phyloP scores from a whole-genome alignment of 768 basidiomycete species.

The Mycena rosella region DNA sequence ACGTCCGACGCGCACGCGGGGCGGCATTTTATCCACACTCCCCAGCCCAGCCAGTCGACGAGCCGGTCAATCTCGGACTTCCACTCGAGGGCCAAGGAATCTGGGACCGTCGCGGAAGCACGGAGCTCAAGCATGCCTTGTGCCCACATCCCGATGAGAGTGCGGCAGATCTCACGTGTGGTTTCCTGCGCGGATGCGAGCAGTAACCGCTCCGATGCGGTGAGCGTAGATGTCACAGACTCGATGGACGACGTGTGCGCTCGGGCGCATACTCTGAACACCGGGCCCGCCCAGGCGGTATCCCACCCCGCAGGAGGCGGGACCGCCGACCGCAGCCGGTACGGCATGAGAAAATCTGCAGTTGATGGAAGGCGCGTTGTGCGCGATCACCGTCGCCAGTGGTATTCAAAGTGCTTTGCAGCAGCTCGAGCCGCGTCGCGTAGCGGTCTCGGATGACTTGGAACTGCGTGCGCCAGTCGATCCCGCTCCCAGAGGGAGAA shows the following conservation, averaged over 20 bases:
- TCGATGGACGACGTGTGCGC: conserved; percentile 45
- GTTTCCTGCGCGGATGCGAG: conserved; percentile 50
- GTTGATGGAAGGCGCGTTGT: conserved; percentile 43
- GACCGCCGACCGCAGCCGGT: conserved; percentile 42
- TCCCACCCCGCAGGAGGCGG: conserved; percentile 29
- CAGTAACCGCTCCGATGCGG: conserved; percentile 47
- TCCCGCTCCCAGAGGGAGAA: conserved; percentile 41
- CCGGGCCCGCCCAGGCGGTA: conserved; percentile 48
- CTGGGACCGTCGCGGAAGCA: conserved; percentile 5
- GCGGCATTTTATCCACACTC: conserved; percentile 60
- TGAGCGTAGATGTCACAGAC: conserved; percentile 33
- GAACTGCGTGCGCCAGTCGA: conserved; percentile 58
- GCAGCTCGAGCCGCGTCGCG: conserved; percentile 54
- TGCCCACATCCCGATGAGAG: conserved; percentile 62
- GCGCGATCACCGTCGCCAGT: conserved; percentile 22
- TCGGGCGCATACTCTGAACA: conserved; percentile 48
- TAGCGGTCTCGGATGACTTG: conserved; percentile 56
- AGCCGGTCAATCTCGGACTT: conserved; percentile 47
- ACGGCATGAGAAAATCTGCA: conserved; percentile 47
- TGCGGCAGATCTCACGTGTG: conserved; percentile 59
- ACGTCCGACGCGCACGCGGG: conserved; percentile 63
- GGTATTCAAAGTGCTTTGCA: conserved; percentile 51
- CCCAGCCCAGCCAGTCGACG: conserved; percentile 68
- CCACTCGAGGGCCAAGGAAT: conserved; percentile 49
- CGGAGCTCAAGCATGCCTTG: conserved; percentile 45